Evolutionary conservation across 805 yeast genomes (phyloP).

Genomic region (Candida qinlingensis): DNA sequence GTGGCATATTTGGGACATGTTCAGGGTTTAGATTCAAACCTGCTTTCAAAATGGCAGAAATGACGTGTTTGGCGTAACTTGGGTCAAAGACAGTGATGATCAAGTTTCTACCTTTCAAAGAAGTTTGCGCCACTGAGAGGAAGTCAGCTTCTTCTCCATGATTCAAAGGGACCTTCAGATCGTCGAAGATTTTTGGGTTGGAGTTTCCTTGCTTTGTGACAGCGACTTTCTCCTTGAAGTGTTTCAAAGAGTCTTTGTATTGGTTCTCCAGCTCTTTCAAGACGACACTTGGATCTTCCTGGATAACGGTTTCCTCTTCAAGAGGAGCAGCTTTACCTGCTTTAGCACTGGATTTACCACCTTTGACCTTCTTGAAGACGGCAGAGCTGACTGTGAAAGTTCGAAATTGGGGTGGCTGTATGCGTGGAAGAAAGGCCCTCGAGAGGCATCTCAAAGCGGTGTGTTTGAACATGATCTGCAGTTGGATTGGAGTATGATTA

Average conservation of each 20-base stretch:
- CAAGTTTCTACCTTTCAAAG: slow-evolving; percentile 59
- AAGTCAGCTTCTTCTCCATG: slow-evolving; percentile 44
- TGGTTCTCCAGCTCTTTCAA: slow-evolving; percentile 13
- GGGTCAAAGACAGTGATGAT: slow-evolving; percentile 90
- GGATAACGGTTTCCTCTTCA: slow-evolving; percentile 8
- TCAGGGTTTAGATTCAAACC: slow-evolving; percentile 78
- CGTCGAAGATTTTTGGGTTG: slow-evolving; percentile 61
- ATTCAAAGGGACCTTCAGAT: slow-evolving; percentile 44
- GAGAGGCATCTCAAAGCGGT: neutral
- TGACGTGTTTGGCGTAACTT: slow-evolving; percentile 57
- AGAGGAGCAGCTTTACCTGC: neutral
- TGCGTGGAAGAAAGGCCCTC: neutral
- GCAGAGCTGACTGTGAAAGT: slow-evolving; percentile 4
- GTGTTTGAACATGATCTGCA: slow-evolving; percentile 5
- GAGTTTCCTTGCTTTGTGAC: slow-evolving; percentile 68
- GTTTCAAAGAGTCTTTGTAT: slow-evolving; percentile 44
- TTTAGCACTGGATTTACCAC: slow-evolving; percentile 3
- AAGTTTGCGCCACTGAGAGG: slow-evolving; percentile 64
- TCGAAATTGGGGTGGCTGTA: slow-evolving; percentile 1
- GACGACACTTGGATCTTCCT: slow-evolving; percentile 19
- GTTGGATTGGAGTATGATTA: too few species aligned
- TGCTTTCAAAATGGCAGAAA: slow-evolving; percentile 65
- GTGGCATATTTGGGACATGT: slow-evolving; percentile 64
- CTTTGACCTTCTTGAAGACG: slow-evolving; percentile 19
- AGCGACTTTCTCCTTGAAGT: slow-evolving; percentile 49